Percentiles rank a stretch among this genome's conserved stretches.
Evolutionary conservation across 2,329 filamentous ascomycete genomes (phyloP).

Genomic region (Claviceps digitariae): DNA sequence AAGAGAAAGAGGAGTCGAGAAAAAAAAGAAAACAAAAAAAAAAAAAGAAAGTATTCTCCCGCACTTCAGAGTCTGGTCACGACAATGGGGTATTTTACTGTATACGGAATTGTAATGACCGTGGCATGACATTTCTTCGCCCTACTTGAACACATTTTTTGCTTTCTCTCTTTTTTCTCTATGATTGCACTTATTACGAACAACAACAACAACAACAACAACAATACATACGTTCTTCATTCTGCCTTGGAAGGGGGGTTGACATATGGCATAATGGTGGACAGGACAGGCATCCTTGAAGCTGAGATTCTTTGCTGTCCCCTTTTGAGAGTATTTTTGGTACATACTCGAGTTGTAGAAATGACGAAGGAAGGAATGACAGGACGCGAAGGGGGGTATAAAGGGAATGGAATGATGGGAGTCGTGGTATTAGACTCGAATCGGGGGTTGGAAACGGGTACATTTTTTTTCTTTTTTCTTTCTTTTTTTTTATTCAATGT

Average conservation of each 20-base stretch:
- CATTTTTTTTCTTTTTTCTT: background rate
- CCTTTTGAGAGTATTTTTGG: conserved; percentile 5
- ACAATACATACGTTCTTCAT: background rate
- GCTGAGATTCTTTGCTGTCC: background rate
- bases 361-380: background rate
- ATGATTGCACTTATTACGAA: conserved; percentile 19
- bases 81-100: background rate
- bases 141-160: conserved; percentile 21
- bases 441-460: conserved; percentile 2
- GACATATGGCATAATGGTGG: conserved; percentile 1
- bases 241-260: conserved; percentile 1
- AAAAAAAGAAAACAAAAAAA: background rate
- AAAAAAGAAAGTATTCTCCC: background rate
- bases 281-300: conserved; percentile 6
- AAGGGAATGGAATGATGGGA: conserved; percentile 1
- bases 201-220: too few relatives aligned
- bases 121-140: conserved; percentile 8
- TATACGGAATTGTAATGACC: conserved; percentile 27
- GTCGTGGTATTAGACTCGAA: conserved; percentile 3
- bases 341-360: conserved; percentile 6
- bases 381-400: background rate
- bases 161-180: conserved; percentile 16
- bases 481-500: background rate
- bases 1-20: background rate
- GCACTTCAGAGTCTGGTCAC: background rate